These are phyloP conservation scores for Phycomyces nitens DNA, from an alignment of 192 early-diverging fungal species.

Conservation along the genomic window DNA sequence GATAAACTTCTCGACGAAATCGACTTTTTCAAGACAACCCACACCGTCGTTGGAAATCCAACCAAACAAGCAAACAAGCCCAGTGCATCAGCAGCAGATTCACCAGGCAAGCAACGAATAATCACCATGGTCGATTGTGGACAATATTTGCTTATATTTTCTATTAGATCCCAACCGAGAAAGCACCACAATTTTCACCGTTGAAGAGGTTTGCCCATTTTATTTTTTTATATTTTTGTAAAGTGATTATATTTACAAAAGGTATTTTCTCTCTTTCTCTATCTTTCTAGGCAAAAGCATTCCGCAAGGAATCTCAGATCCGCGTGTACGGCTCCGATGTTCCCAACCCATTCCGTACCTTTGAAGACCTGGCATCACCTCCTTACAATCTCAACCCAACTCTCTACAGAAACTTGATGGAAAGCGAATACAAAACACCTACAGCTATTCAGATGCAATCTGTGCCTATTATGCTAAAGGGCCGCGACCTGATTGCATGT, in stretches of 20 bases:
- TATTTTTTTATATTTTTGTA: too few species aligned
- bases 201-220: slow-evolving; percentile 1
- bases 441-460: slow-evolving; percentile 45
- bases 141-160: background rate
- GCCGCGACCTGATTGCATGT: slow-evolving; percentile 92
- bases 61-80: slow-evolving; percentile 20
- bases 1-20: slow-evolving; percentile 36
- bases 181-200: slow-evolving; percentile 13
- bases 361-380: slow-evolving; percentile 67
- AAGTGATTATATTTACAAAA: too few species aligned
- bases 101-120: background rate
- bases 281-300: slow-evolving; percentile 46
- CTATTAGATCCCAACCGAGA: slow-evolving; percentile 4
- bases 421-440: slow-evolving; percentile 58
- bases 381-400: slow-evolving; percentile 66
- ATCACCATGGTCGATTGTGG: slow-evolving; percentile 6
- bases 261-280: background rate
- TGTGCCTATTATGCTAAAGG: slow-evolving; percentile 68
- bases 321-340: slow-evolving; percentile 83
- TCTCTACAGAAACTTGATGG: slow-evolving; percentile 69
- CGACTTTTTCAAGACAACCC: slow-evolving; percentile 44
- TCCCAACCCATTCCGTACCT: slow-evolving; percentile 79
- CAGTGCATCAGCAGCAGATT: slow-evolving; percentile 19
- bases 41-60: slow-evolving; percentile 19
- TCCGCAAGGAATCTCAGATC: slow-evolving; percentile 77